Percentiles rank a stretch among this genome's conserved stretches.
Evolutionary conservation across 768 basidiomycete species (phyloP).

Genomic region (Zangia roseola): DNA sequence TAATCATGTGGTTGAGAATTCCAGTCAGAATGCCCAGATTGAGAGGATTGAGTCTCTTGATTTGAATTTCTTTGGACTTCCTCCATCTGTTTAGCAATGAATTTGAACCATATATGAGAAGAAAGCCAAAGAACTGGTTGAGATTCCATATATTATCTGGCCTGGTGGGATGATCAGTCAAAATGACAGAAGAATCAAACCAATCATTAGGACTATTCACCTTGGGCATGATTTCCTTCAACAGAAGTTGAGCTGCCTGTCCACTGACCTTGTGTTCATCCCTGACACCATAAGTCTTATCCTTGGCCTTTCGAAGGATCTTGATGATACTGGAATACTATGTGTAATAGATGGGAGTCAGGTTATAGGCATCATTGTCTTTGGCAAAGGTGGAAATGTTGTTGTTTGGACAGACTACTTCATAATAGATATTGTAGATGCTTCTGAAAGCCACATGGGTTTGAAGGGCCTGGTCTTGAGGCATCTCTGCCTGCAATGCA

Average conservation of each 20-base stretch:
- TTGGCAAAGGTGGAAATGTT: constrained; percentile 3
- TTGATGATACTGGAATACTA: neutral
- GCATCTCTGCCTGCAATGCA: constrained; percentile 17
- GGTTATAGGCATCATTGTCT: constrained; percentile 15
- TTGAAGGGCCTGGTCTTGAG: neutral
- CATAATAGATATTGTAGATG: constrained; percentile 19
- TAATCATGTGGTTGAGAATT: constrained; percentile 4
- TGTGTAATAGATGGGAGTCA: neutral
- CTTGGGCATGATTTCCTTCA: neutral
- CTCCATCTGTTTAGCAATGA: neutral
- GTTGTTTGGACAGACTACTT: constrained; percentile 4
- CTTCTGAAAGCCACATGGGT: constrained; percentile 13
- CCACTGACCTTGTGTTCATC: constrained; percentile 10
- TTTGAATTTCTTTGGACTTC: neutral
- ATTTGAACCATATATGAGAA: constrained; percentile 2
- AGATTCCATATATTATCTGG: neutral
- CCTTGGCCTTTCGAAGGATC: constrained; percentile 4
- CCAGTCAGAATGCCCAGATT: constrained; percentile 12
- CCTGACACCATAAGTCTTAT: neutral
- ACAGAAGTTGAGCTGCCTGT: neutral
- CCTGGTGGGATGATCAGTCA: too few relatives aligned
- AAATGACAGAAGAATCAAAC: too few relatives aligned
- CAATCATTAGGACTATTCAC: too few relatives aligned
- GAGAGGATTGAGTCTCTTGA: neutral
- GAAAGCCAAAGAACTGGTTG: constrained; percentile 7